Evolutionary conservation across 257 asterid genomes (phyloP).

Genomic region (Scutellaria barbata): DNA sequence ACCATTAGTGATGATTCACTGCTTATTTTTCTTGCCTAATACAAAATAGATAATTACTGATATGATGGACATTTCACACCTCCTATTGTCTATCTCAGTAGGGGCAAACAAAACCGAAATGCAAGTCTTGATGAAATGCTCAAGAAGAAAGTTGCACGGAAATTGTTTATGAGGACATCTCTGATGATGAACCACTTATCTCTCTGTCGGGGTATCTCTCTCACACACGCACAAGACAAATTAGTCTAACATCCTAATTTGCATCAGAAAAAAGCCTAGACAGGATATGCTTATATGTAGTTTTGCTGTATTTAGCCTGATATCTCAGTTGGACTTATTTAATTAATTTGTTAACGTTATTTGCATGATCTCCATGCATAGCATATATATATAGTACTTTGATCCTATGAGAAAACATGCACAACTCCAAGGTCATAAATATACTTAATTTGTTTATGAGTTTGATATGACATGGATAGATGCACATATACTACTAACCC

Average conservation of each 20-base stretch:
- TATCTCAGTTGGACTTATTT: neutral
- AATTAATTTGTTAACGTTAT: neutral
- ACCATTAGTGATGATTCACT: slow-evolving; percentile 12
- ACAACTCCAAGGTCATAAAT: neutral
- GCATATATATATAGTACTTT: neutral
- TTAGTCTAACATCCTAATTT: slow-evolving; percentile 14
- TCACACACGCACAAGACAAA: neutral
- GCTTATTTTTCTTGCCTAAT: slow-evolving; percentile 6
- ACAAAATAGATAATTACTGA: slow-evolving; percentile 22
- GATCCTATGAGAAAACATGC: neutral
- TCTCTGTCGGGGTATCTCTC: slow-evolving; percentile 51
- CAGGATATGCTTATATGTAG: neutral
- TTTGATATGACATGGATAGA: too few species aligned
- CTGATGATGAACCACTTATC: slow-evolving; percentile 67
- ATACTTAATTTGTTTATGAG: too few species aligned
- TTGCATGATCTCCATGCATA: slow-evolving; percentile 7
- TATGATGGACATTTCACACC: neutral
- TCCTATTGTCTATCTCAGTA: slow-evolving; percentile 35
- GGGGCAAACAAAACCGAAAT: slow-evolving; percentile 54
- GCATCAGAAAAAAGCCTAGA: neutral
- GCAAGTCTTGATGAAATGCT: slow-evolving; percentile 43
- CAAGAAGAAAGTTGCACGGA: slow-evolving; percentile 44
- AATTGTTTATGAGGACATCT: slow-evolving; percentile 42
- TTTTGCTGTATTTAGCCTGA: slow-evolving; percentile 4
- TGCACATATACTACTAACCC: too few species aligned